Evolutionary conservation across 257 asterid species (phyloP).

Genomic region (Solanum dulcamara): DNA sequence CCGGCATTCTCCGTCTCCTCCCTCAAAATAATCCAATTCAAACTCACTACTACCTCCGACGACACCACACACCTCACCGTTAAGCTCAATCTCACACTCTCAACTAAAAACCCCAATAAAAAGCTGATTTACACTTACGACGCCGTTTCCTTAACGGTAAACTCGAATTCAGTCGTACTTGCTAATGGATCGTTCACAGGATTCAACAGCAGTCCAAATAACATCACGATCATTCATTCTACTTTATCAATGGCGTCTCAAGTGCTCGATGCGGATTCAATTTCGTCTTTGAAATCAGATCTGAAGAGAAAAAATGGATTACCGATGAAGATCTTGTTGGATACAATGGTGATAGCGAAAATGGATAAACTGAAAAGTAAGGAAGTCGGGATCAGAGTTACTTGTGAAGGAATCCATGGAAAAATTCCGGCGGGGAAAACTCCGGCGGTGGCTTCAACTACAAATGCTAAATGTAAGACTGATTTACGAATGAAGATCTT

Average conservation of each 20-base stretch:
- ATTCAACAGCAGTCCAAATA: slow-evolving; percentile 34
- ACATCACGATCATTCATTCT: slow-evolving; percentile 36
- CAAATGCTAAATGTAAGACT: background rate
- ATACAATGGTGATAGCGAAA: slow-evolving; percentile 51
- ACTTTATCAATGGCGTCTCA: slow-evolving; percentile 20
- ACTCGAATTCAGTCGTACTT: slow-evolving; percentile 14
- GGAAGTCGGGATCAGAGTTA: slow-evolving; percentile 66
- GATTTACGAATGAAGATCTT: background rate
- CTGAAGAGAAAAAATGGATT: slow-evolving; percentile 50
- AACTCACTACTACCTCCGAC: slow-evolving; percentile 53
- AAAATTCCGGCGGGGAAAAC: slow-evolving; percentile 24
- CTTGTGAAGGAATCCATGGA: slow-evolving; percentile 59
- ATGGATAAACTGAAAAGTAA: slow-evolving; percentile 57
- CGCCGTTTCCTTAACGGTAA: slow-evolving; percentile 28
- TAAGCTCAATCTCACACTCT: slow-evolving; percentile 49
- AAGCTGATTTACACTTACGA: slow-evolving; percentile 39
- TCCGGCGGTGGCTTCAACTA: background rate
- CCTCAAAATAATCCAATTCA: slow-evolving; percentile 51
- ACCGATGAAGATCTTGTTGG: slow-evolving; percentile 51
- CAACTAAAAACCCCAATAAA: slow-evolving; percentile 61
- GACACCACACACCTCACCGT: slow-evolving; percentile 64
- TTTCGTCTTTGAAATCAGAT: slow-evolving; percentile 35
- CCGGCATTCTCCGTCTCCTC: slow-evolving; percentile 45
- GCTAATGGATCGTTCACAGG: slow-evolving; percentile 41
- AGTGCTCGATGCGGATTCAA: slow-evolving; percentile 43